Base-by-base conservation (phyloP, 768 basidiomycete species). In the Hydnomerulius pinastri region DNA sequence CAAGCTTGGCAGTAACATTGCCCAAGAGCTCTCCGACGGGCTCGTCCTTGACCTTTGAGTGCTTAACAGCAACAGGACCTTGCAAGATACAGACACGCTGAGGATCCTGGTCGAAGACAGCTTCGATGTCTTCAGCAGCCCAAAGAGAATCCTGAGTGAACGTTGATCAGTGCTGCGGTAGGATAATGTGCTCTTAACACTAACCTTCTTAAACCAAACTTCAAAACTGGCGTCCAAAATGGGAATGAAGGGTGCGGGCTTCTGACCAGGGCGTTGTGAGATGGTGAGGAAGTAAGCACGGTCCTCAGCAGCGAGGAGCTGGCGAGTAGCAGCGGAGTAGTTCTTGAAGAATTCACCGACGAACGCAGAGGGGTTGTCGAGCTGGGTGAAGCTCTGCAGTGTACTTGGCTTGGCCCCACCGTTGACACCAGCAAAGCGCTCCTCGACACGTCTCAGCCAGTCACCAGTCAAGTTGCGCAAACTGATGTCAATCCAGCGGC, bases 151-250 rank as follows among this genome's bases (percentile, higher is more conserved):
- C 96, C 90, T 92, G 58, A 18, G 4, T 15, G 11, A 55, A 10
- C 18, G 25, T 48, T 21, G 20, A 46, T 67, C 23, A 58, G 53
- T 54, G 43, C 36, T 10, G 29, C 50, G 8, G 21, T 45, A 41
- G 4, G 20, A 43, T 38, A 18, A 42, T 17, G 48, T 40, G 8
- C 4, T 17, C 12, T 5, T 25, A n/a, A 29, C 36, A 55, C 77
- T 33, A 53, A 90, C 92, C 87, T 99, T 99, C 81, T 99, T 98
- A 77, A 99, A 98, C 97, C 97, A 99, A 44, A 98, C 94, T 67
- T 95, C 92, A 64, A 98, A 98, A 58, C 72, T 85, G 18, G 86
- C 84, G 66, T 98, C 95, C 44, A 98, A 81, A 25, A 99, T 86
- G 4, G 96, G 95, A 59, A 99, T 97, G 77, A 98, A 99, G 0